These are phyloP conservation scores for Botrytis fabae DNA, from an alignment of 2,329 filamentous ascomycete genomes.

Conservation along the genomic window DNA sequence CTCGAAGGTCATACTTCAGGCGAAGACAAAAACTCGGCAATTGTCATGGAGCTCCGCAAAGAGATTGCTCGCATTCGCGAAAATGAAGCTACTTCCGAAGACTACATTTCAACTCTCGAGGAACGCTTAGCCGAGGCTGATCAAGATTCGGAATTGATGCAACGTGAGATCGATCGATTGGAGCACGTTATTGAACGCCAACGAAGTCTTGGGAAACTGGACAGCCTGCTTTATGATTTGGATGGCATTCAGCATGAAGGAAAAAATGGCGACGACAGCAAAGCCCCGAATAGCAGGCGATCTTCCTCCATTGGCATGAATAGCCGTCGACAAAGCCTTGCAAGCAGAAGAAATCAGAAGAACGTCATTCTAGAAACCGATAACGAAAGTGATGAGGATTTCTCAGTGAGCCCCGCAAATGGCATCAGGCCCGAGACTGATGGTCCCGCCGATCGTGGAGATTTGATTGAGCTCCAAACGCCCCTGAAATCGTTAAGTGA, in stretches of 20 bases:
- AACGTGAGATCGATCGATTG: constrained; percentile 89
- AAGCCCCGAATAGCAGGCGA: constrained; percentile 48
- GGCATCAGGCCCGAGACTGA: constrained; percentile 36
- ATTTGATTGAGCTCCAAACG: constrained; percentile 43
- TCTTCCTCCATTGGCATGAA: constrained; percentile 44
- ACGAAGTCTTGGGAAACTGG: constrained; percentile 89
- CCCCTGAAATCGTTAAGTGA: constrained; percentile 39
- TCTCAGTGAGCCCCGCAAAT: constrained; percentile 28
- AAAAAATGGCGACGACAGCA: constrained; percentile 45
- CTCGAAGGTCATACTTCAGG: constrained; percentile 88
- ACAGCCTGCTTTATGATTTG: constrained; percentile 87
- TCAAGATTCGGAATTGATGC: constrained; percentile 94
- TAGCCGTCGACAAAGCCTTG: constrained; percentile 53
- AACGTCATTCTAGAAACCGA: constrained; percentile 55
- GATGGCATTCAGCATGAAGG: constrained; percentile 71
- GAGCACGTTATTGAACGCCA: constrained; percentile 96
- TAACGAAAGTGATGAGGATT: constrained; percentile 34
- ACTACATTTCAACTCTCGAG: constrained; percentile 96
- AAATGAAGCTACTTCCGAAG: constrained; percentile 86
- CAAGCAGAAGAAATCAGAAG: constrained; percentile 55
- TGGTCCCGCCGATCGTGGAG: constrained; percentile 40
- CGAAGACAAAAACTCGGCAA: constrained; percentile 86
- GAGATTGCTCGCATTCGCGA: constrained; percentile 86
- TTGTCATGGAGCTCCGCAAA: constrained; percentile 84
- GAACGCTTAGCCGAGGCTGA: constrained; percentile 94